phyloP scores from a whole-genome alignment of 176 grass and related monocot genomes.

The Aegilops umbellulata region DNA sequence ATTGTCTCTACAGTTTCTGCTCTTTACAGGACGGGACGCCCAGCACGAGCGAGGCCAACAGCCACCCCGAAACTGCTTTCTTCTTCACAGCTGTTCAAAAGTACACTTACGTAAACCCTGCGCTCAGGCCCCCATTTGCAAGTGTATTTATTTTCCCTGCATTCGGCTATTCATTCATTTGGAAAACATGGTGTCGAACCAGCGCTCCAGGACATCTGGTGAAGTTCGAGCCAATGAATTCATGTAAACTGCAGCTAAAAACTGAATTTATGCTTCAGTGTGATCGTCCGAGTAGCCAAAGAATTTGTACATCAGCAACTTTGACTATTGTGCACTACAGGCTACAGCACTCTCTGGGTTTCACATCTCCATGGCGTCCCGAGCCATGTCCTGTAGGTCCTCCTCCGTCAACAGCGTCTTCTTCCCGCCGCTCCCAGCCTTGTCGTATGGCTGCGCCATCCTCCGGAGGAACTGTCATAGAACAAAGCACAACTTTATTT shows the following conservation, averaged over 20 bases:
- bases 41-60: too few relatives aligned
- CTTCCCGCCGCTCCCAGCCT: slow-evolving; percentile 54
- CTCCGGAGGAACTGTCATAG: slow-evolving; percentile 67
- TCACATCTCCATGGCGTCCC: slow-evolving; percentile 60
- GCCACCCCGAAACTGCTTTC: too few relatives aligned
- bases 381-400: slow-evolving; percentile 64
- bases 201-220: neutral
- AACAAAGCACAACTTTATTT: neutral
- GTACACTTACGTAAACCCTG: neutral
- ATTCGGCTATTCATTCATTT: neutral
- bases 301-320: slow-evolving; percentile 26
- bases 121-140: neutral
- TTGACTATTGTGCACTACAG: neutral
- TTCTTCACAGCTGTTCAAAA: too few relatives aligned
- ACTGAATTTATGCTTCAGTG: neutral
- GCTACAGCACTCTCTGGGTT: neutral
- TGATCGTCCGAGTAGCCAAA: neutral
- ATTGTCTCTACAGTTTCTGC: too few relatives aligned
- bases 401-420: slow-evolving; percentile 85
- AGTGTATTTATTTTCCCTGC: neutral
- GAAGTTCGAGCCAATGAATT: neutral
- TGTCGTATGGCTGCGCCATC: slow-evolving; percentile 96
- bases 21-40: too few relatives aligned
- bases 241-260: neutral
- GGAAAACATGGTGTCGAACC: neutral